These are phyloP conservation scores for Ophidiomyces ophidiicola DNA, from an alignment of 2,329 filamentous ascomycete genomes.

Conservation along the genomic window DNA sequence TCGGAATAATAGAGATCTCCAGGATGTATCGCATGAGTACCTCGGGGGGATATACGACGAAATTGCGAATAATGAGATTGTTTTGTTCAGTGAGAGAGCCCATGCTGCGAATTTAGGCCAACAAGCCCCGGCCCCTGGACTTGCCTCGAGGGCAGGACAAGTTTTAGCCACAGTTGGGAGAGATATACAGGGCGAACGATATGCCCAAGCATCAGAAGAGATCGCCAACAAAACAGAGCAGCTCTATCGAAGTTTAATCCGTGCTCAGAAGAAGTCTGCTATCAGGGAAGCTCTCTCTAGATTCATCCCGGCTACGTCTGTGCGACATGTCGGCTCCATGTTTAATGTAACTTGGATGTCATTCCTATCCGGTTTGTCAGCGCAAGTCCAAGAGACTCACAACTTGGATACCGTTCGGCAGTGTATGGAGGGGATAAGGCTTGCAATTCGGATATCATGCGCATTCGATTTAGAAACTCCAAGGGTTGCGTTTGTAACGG, in stretches of 20 bases:
- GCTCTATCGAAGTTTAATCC: constrained; percentile 84
- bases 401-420: constrained; percentile 84
- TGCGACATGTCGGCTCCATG: constrained; percentile 93
- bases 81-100: constrained; percentile 82
- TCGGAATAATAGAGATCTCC: constrained; percentile 93
- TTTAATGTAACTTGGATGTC: constrained; percentile 99
- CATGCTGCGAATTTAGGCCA: constrained; percentile 69
- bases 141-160: constrained; percentile 74
- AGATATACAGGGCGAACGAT: constrained; percentile 83
- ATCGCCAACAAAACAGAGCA: constrained; percentile 73
- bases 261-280: constrained; percentile 72
- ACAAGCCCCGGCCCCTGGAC: constrained; percentile 49
- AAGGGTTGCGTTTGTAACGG: constrained; percentile 85
- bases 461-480: constrained; percentile 89
- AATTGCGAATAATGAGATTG: constrained; percentile 82
- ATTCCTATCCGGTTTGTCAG: constrained; percentile 86
- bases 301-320: constrained; percentile 87
- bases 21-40: constrained; percentile 87
- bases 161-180: constrained; percentile 84
- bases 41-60: constrained; percentile 82
- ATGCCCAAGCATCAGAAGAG: constrained; percentile 88
- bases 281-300: constrained; percentile 53
- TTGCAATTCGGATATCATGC: constrained; percentile 86
- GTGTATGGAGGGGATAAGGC: constrained; percentile 88
- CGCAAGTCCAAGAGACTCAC: constrained; percentile 82